A percentile compares a stretch with the other conserved stretches of the same genome.
These are phyloP conservation scores for Echeveria elegans DNA, from an alignment of 164 flowering plant species.

Conservation along the genomic window DNA sequence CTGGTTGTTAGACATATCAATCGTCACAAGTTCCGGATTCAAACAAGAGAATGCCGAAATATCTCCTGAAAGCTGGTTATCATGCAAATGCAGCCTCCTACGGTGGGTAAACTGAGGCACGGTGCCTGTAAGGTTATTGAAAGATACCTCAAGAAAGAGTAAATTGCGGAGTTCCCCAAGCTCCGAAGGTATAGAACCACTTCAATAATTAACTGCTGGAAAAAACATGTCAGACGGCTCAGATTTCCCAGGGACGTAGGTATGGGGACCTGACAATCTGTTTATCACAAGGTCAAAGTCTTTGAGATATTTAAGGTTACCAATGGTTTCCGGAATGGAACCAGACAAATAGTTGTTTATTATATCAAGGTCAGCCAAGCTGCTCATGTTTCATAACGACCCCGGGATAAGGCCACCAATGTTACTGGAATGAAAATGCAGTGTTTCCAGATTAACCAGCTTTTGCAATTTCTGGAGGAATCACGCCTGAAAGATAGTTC, in stretches of 20 bases:
- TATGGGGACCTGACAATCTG: slow-evolving; percentile 14
- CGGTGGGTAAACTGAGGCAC: slow-evolving; percentile 15
- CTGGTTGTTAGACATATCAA: slow-evolving; percentile 11
- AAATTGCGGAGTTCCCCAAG: slow-evolving; percentile 17
- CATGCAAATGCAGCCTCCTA: slow-evolving; percentile 7
- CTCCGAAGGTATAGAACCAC: slow-evolving; percentile 16
- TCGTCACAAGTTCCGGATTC: slow-evolving; percentile 10
- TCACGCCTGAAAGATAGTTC: slow-evolving; percentile 15
- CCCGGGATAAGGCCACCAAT: slow-evolving; percentile 17
- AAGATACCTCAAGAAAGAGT: slow-evolving; percentile 12
- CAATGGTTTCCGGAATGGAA: slow-evolving; percentile 12
- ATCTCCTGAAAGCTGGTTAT: slow-evolving; percentile 10
- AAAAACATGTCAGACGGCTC: too few relatives aligned
- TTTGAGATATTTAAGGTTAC: slow-evolving; percentile 7
- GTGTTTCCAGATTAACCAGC: slow-evolving; percentile 1
- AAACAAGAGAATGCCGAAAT: slow-evolving; percentile 10
- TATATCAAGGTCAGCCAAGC: slow-evolving; percentile 9
- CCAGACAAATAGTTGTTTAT: slow-evolving; percentile 13
- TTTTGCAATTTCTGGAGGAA: slow-evolving; percentile 15
- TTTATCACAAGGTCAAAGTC: slow-evolving; percentile 10
- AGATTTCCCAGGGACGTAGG: slow-evolving; percentile 13
- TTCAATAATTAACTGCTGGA: slow-evolving; percentile 1
- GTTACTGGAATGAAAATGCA: slow-evolving; percentile 10
- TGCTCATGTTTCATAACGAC: slow-evolving; percentile 10
- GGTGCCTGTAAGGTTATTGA: slow-evolving; percentile 16